Evolutionary conservation across 2,329 filamentous ascomycete species (phyloP), one percentile per base, ranked within the genome.

Genomic region (Fusarium paranaense): DNA sequence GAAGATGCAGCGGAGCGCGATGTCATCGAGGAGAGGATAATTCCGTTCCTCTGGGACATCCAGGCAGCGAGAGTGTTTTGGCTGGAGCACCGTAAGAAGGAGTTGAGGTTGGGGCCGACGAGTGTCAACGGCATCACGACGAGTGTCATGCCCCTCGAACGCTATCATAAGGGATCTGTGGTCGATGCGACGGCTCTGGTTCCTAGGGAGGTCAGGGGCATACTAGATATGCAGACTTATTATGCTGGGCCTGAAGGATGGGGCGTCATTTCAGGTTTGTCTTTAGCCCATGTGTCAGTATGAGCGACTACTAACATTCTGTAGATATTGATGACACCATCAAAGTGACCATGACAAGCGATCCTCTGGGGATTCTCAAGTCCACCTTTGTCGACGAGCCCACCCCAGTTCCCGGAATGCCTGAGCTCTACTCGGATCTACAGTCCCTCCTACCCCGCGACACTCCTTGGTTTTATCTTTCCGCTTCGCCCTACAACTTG

Each of bases 291-390:
- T 10, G 20, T 38, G 22, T 9, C 2, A 10, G n/a, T 40, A 4
- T 47, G 30, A 16, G 5, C 18, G n/a, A 18, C 52, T 56, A 67
- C 76, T 79, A 66, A 80, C 59, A 1, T 3, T 3, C 18, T 38
- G 37, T 58, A 92, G 96, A 98, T 78, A 90, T 98, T 75, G 97
- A 98, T 80, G 96, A 98, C 83, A 98, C 95, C 0, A 97, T 98
- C 86, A 98, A 98, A 83, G 86, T 95, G 75, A 98, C 96, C 0
- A 87, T 93, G 81, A 98, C 96, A 0, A 90, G 92, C 50, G 92
- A 94, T 59, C 92, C 95, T 0, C 87, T 93, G 9, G 94, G 95
- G 4, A 96, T 98, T 77, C 86, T 98, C 6, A 89, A 90, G 56
- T 92, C 93, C 61, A 98, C 96, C 0, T 98, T 98, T 78, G 90